Evolutionary conservation across 2,329 filamentous ascomycete genomes (phyloP), one percentile per base, ranked within the genome.

Genomic region (Phialophora chinensis): DNA sequence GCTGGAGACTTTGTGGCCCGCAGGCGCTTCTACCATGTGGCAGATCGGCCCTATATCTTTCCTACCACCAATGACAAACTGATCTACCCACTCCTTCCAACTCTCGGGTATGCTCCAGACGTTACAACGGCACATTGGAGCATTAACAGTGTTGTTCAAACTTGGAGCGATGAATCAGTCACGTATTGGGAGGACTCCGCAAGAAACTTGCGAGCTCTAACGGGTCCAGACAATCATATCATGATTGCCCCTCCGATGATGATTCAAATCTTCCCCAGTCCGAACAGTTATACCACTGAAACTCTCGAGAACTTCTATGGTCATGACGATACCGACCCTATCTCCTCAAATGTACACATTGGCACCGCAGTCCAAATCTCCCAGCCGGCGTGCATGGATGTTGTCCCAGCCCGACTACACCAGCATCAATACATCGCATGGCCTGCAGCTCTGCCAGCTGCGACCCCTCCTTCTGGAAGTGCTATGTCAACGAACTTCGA

Each of bases 11-110:
- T 25, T 11, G 20, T 49, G 23, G 38, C n/a, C 20, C 60, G 25
- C 27, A 29, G 14, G 35, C 25, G 50, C 2, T 44, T 44, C 38
- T 14, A 35, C 7, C 12, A 53, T 12, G 47, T 35, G 8, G 20
- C 3, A 17, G 23, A 29, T 7, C 10, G 20, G n/a, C 33, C 52
- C 25, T 33, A 11, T 25, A 12, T 31, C 1, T 29, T 42, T 29
- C 27, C 12, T 7, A 6, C 2, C 7, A n/a, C 20, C 3, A 47
- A 8, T 17, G 56, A 65, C 56, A 29, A 60, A 27, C 23, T 60
- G 29, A 55, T 65, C 27, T 54, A 59, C 35, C 62, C 56, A 17
- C 52, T 35, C 17, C 20, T 63, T 29, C 56, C 44, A 11, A 60
- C 25, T 25, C 35, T 47, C 7, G 4, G 42, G 12, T n/a, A 27